Evolutionary conservation across 129 eudicot species (phyloP).

Genomic region (Daucus carota): DH1_v3.0 NC_030381.2:3574001-3574500

Average conservation of each 20-base stretch:
- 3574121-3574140: background rate
- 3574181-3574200: background rate
- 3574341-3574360: slow-evolving; percentile 46
- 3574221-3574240: too few species aligned
- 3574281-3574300: background rate
- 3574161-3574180: background rate
- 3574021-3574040: too few species aligned
- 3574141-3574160: background rate
- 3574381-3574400: slow-evolving; percentile 96
- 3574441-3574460: background rate
- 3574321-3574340: background rate
- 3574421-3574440: slow-evolving; percentile 41
- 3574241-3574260: background rate
- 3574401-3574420: slow-evolving; percentile 66
- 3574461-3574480: background rate
- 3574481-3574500: background rate
- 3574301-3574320: background rate
- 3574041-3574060: too few species aligned
- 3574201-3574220: background rate
- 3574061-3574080: background rate
- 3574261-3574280: background rate
- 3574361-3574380: slow-evolving; percentile 69
- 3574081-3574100: background rate
- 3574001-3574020: too few species aligned
- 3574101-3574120: background rate